phyloP scores from a whole-genome alignment of 192 early-diverging fungal genomes.

The Oehlia diaphana region DNA sequence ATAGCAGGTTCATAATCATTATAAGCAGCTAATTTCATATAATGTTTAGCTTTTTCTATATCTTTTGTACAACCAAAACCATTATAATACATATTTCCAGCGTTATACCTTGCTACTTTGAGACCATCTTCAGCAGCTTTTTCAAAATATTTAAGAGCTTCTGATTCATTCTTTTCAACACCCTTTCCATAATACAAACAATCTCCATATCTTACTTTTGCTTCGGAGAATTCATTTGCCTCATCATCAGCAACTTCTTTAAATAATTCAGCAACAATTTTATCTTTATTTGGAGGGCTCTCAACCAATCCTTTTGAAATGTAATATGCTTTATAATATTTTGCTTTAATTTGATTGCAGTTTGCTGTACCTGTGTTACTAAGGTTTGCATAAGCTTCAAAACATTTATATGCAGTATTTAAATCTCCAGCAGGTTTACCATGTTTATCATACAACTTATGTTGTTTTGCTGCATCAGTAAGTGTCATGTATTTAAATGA shows the following conservation, averaged over 20 bases:
- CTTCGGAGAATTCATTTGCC: background rate
- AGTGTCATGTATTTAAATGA: constrained; percentile 1
- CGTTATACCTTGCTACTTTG: background rate
- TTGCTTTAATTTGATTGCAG: background rate
- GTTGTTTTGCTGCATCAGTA: background rate
- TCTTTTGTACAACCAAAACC: background rate
- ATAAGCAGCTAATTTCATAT: background rate
- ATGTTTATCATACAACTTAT: background rate
- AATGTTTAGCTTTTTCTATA: background rate
- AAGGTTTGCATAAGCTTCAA: background rate
- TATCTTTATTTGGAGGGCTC: background rate
- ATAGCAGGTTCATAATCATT: background rate
- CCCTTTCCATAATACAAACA: background rate
- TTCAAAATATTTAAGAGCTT: constrained; percentile 9
- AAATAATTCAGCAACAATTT: background rate
- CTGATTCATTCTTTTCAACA: background rate
- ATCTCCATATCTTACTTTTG: background rate
- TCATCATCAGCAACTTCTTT: constrained; percentile 13
- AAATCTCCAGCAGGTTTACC: background rate
- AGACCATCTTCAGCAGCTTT: constrained; percentile 4
- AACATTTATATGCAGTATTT: background rate
- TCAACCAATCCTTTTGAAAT: background rate
- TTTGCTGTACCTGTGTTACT: too few species aligned
- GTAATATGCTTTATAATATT: constrained; percentile 1
- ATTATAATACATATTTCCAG: background rate